These are phyloP conservation scores for Pascua sp. DNA, from an alignment of 1,284 basidiomycete genomes.

Conservation along the genomic window DNA sequence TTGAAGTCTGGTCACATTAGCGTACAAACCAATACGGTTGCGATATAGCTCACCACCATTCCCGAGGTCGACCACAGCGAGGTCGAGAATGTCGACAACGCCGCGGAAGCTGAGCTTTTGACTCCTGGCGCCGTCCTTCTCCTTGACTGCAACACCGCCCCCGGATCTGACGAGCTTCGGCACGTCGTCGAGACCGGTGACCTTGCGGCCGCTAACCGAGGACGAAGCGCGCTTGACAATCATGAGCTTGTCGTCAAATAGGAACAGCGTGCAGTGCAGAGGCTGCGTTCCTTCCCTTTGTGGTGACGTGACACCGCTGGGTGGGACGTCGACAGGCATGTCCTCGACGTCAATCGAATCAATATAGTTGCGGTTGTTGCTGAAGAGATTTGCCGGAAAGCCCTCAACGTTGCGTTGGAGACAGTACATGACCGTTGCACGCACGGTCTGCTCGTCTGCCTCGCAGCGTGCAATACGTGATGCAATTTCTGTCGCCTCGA, in stretches of 20 bases:
- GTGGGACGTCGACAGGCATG: conserved; percentile 55
- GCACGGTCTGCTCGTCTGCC: conserved; percentile 82
- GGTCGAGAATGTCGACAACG: conserved; percentile 74
- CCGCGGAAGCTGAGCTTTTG: conserved; percentile 82
- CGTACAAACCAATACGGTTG: not conserved
- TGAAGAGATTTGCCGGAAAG: conserved; percentile 84
- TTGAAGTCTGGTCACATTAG: conserved; percentile 64
- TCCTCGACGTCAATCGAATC: conserved; percentile 95
- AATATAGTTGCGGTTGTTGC: conserved; percentile 79
- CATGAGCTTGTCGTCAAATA: conserved; percentile 93
- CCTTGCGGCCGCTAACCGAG: conserved; percentile 66
- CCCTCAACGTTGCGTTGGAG: conserved; percentile 80
- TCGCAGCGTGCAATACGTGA: conserved; percentile 89
- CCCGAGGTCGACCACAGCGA: conserved; percentile 80
- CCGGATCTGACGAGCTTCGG: conserved; percentile 65
- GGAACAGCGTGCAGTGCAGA: conserved; percentile 82
- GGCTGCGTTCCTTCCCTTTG: conserved; percentile 17
- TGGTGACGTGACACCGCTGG: conserved; percentile 36
- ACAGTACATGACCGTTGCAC: conserved; percentile 84
- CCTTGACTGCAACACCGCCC: conserved; percentile 45
- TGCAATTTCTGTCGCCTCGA: conserved; percentile 83
- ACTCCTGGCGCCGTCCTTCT: conserved; percentile 56
- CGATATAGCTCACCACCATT: conserved; percentile 67
- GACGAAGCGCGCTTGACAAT: conserved; percentile 80
- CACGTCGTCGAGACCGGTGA: conserved; percentile 82